These are phyloP conservation scores for Phaffomyces opuntiae DNA, from an alignment of 805 yeast genomes.

Conservation along the genomic window DNA sequence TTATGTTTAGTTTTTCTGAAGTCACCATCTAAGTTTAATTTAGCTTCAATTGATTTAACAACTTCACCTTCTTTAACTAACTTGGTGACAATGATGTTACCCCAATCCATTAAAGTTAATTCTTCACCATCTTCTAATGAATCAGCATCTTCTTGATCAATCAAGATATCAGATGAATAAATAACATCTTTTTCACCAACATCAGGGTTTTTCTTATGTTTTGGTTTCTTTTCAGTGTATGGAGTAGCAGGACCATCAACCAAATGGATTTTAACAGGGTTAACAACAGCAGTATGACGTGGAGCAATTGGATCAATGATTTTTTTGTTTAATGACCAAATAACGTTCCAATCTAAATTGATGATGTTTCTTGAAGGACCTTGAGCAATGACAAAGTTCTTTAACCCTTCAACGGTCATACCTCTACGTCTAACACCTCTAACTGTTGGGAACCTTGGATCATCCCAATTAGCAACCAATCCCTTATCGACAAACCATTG, in stretches of 20 bases:
- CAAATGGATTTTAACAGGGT: slow-evolving; percentile 66
- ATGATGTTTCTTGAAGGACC: slow-evolving; percentile 98
- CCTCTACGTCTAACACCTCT: slow-evolving; percentile 99
- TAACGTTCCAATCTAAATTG: slow-evolving; percentile 94
- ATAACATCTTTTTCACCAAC: slow-evolving; percentile 80
- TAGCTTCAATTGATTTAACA: slow-evolving; percentile 63
- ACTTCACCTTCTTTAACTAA: slow-evolving; percentile 54
- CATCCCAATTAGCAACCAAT: slow-evolving; percentile 92
- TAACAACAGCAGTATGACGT: slow-evolving; percentile 79
- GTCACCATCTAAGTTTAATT: slow-evolving; percentile 88
- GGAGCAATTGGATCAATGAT: slow-evolving; percentile 96
- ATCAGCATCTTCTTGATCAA: slow-evolving; percentile 82
- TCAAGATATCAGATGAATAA: slow-evolving; percentile 52
- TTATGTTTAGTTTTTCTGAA: slow-evolving; percentile 95
- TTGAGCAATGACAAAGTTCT: slow-evolving; percentile 88
- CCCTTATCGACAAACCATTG: slow-evolving; percentile 98
- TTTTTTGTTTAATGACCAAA: slow-evolving; percentile 98
- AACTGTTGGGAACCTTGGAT: slow-evolving; percentile 98
- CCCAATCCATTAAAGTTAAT: slow-evolving; percentile 99
- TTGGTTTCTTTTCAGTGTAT: slow-evolving; percentile 67
- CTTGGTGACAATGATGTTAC: slow-evolving; percentile 76
- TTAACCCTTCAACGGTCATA: slow-evolving; percentile 96
- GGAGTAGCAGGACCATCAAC: slow-evolving; percentile 63
- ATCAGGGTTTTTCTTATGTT: slow-evolving; percentile 87
- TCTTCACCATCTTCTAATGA: slow-evolving; percentile 82